These are phyloP conservation scores for Colletotrichum falcatum DNA, from an alignment of 2,329 filamentous ascomycete species.

Conservation along the genomic window DNA sequence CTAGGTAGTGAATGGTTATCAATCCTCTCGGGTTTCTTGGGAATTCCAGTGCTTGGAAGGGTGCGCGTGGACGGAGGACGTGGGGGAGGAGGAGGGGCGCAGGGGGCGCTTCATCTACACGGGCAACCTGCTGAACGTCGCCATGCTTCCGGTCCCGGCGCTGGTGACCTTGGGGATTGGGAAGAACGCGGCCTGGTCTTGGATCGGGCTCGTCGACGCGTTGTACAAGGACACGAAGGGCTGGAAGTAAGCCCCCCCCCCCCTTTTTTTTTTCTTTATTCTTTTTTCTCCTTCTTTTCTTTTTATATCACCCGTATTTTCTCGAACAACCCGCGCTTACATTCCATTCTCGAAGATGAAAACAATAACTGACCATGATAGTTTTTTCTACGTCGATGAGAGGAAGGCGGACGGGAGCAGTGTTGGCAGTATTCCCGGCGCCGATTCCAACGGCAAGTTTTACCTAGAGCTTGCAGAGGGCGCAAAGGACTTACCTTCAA, in stretches of 20 bases:
- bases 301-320: neutral
- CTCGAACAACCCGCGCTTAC: neutral
- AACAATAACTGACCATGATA: neutral
- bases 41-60: neutral
- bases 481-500: neutral
- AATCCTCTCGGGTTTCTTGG: neutral
- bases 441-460: conserved; percentile 30
- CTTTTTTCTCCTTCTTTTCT: neutral
- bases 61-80: conserved; percentile 47
- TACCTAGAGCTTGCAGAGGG: conserved; percentile 35
- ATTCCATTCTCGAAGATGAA: neutral
- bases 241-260: conserved; percentile 20
- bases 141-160: conserved; percentile 3
- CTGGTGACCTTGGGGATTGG: conserved; percentile 25
- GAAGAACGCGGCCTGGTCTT: conserved; percentile 33
- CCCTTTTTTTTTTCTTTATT: neutral
- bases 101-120: conserved; percentile 33
- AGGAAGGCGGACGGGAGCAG: conserved; percentile 26
- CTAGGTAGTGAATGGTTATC: neutral
- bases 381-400: conserved; percentile 39
- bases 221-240: conserved; percentile 31
- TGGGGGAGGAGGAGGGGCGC: neutral
- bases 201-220: conserved; percentile 30
- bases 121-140: conserved; percentile 27
- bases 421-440: neutral